Percentiles rank a stretch among this genome's conserved stretches.
These are phyloP conservation scores for Beverwykella pulmonaria DNA, from an alignment of 495 filamentous ascomycete genomes.

Conservation along the genomic window DNA sequence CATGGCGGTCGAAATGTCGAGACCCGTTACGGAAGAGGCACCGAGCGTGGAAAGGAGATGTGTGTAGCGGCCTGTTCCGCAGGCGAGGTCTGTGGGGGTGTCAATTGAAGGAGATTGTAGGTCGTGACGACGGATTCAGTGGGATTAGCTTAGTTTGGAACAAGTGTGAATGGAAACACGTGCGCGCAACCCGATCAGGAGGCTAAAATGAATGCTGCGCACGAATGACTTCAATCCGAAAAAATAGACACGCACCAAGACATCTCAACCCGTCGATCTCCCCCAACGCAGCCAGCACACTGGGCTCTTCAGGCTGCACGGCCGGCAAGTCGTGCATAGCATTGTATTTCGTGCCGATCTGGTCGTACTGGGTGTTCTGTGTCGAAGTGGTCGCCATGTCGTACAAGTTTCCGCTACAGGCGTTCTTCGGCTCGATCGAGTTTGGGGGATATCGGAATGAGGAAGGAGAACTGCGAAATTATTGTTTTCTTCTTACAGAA, in stretches of 20 bases:
- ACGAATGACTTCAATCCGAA: no score
- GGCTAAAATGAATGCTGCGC: no score
- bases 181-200: no score
- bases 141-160: no score
- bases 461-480: no score
- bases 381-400: neutral
- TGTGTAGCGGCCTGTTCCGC: conserved; percentile 31
- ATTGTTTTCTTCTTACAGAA: no score
- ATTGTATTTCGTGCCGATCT: conserved; percentile 27
- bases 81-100: conserved; percentile 24
- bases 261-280: conserved; percentile 17
- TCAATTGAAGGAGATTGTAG: neutral
- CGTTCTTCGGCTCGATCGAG: no score
- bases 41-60: conserved; percentile 20
- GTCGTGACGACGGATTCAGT: no score
- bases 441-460: no score
- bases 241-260: conserved; percentile 18
- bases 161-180: no score
- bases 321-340: conserved; percentile 24
- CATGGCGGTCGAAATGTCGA: conserved; percentile 35
- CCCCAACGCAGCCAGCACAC: conserved; percentile 16
- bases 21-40: conserved; percentile 21
- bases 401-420: no score
- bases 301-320: conserved; percentile 15
- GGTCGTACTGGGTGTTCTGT: conserved; percentile 32